A percentile compares a stretch with the other conserved stretches of the same genome.
phyloP scores from a whole-genome alignment of 2,329 filamentous ascomycete genomes.

The Colletotrichum sp. region DNA sequence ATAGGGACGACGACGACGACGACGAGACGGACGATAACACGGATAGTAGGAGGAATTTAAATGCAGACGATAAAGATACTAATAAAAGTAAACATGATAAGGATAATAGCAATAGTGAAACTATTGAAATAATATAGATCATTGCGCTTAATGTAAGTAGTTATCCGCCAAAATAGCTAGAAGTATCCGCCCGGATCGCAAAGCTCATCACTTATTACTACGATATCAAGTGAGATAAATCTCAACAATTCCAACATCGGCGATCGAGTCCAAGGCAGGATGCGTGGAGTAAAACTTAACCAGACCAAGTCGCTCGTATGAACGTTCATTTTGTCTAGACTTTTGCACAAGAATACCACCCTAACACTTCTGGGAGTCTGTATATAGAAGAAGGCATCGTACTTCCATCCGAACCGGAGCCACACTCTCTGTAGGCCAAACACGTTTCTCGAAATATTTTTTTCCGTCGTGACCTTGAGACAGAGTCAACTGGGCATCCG shows the following conservation, averaged over 20 bases:
- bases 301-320: not conserved
- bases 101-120: no score
- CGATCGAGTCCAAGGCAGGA: not conserved
- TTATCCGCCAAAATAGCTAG: no score
- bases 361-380: no score
- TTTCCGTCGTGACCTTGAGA: not conserved
- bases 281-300: not conserved
- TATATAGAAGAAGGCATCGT: not conserved
- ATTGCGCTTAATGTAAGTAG: no score
- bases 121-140: no score
- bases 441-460: not conserved
- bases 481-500: not conserved
- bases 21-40: no score
- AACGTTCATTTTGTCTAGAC: not conserved
- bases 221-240: not conserved
- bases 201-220: not conserved
- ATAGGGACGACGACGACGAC: no score
- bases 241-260: not conserved
- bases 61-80: no score
- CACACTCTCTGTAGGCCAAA: not conserved
- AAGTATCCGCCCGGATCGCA: no score
- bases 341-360: not conserved
- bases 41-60: no score
- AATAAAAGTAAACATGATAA: no score
- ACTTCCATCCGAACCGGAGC: not conserved